phyloP scores from a whole-genome alignment of 805 yeast genomes.

The Suhomyces sp. region DNA sequence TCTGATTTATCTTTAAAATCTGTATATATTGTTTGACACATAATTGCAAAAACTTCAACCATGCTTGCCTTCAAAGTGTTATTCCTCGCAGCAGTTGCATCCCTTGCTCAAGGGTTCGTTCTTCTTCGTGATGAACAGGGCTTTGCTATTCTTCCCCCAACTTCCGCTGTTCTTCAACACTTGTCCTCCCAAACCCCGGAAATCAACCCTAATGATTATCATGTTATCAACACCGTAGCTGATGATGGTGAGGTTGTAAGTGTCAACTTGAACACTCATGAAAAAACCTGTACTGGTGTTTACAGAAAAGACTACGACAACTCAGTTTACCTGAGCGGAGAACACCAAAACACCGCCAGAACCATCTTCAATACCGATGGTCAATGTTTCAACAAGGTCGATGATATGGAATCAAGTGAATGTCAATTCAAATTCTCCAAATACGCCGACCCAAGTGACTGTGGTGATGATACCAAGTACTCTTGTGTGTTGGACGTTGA shows the following conservation, averaged over 20 bases:
- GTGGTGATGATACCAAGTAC: slow-evolving; percentile 13
- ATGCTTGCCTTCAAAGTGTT: slow-evolving; percentile 11
- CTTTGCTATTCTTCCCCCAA: slow-evolving; percentile 15
- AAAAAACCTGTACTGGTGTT: slow-evolving; percentile 10
- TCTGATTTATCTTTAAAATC: too few species aligned
- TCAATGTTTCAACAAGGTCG: slow-evolving; percentile 12
- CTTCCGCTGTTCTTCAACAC: slow-evolving; percentile 10
- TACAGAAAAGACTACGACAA: slow-evolving; percentile 12
- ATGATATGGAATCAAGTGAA: slow-evolving; percentile 9
- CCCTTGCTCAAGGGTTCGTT: slow-evolving; percentile 9
- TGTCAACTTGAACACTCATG: slow-evolving; percentile 15
- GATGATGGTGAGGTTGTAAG: slow-evolving; percentile 13
- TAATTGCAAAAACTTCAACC: background rate
- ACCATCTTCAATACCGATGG: slow-evolving; percentile 8
- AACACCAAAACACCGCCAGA: slow-evolving; percentile 4
- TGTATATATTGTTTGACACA: too few species aligned
- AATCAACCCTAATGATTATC: slow-evolving; percentile 7
- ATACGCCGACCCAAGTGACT: slow-evolving; percentile 12
- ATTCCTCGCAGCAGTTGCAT: slow-evolving; percentile 7
- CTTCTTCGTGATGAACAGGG: slow-evolving; percentile 12
- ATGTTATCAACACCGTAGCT: slow-evolving; percentile 13
- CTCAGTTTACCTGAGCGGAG: slow-evolving; percentile 9
- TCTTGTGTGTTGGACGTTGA: slow-evolving; percentile 14
- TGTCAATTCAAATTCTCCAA: slow-evolving; percentile 12
- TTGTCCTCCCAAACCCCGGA: slow-evolving; percentile 8